Base-by-base conservation (phyloP, 1,284 basidiomycete species). In the Austroboletus rostrupii region DNA sequence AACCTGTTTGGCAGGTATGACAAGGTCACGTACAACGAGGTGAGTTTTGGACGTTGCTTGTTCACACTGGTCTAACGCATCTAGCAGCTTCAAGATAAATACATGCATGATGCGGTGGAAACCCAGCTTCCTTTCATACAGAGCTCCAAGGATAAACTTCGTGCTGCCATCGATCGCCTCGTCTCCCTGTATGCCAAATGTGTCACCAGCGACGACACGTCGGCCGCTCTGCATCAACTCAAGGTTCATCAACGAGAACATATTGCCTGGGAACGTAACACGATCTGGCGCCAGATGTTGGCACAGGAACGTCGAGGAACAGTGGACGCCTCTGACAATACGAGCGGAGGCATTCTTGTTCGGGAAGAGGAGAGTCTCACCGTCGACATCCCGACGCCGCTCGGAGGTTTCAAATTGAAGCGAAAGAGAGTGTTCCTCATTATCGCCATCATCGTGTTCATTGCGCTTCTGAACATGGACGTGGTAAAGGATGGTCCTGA, bases 261-360 rank as follows among this genome's bases (percentile, higher is more conserved):
- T 62, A 88, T 95, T 53, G 93, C 92, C 2, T 95, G 92, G 90
- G 92, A 96, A 63, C 82, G 92, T 41, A 92, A 96, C 62, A 96
- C 92, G 0, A 90, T 99, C 5, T 99, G 96, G 96, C 80, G 95
- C 26, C 91, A 96, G 69, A 98, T 99, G 96, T 94, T 99, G 58
- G 87, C 87, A 13, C 84, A 86, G 31, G 91, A 94, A 61, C 81
- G 94, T 43, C 78, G 83, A 11, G 87, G 86, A 4, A 78, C 80
- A 39, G 64, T 62, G 3, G 74, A 73, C 26, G 70, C 68, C 17
- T 69, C 70, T 37, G 69, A 74, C 2, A 67, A 70, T 43, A 69
- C 70, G 17, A 68, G 75, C n/a, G 77, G 73, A 32, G 76, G 66
- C 4, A 77, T 75, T 13, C 75, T 87, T 35, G 71, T 81, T 29